Evolutionary conservation across 805 yeast species (phyloP), one percentile per base, ranked within the genome.

Genomic region (Blastobotrys americana): DNA sequence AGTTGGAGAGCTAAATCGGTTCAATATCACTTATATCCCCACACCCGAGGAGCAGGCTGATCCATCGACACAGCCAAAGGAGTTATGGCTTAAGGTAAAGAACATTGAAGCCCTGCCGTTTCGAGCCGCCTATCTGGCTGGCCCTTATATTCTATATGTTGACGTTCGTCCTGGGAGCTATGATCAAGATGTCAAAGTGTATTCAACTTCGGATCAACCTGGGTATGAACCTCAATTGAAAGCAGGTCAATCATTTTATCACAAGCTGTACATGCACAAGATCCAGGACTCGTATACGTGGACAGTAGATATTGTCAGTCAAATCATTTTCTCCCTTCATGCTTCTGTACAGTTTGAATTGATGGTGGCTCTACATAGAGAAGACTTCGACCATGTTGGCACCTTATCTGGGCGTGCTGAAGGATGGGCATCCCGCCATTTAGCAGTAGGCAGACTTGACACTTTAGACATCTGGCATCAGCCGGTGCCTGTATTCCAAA

Each of bases 81-180:
- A 42, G 37, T 48, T 66, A 8, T 61, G 59, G 55, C 44, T 66
- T 8, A 73, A 76, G 43, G 74, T 89, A 33, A 78, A 76, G 55
- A 89, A 89, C 63, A 68, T 66, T 3, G 96, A 88, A 60, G 75
- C 77, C 51, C 66, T 84, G 2, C 73, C 93, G 0, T 60, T 86
- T 52, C 65, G 95, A 22, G 94, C 97, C 0, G 84, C 95, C 1
- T 86, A 81, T 55, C 63, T 93, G 37, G 81, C 89, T 1, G 98
- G 97, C 0, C 98, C 98, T 0, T 90, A 79, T 58, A 71, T 85
- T 2, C 64, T 93, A 4, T 93, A 93, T 56, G 84, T 81, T 18
- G 97, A 90, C 61, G 77, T 93, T 40, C 70, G 80, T 37, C 80
- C 90, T 0, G 69, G 63, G 8, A 83, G 80, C 33, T 93, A 79